phyloP scores from a whole-genome alignment of 2,329 filamentous ascomycete genomes.

The Rutstroemia sp. region DNA sequence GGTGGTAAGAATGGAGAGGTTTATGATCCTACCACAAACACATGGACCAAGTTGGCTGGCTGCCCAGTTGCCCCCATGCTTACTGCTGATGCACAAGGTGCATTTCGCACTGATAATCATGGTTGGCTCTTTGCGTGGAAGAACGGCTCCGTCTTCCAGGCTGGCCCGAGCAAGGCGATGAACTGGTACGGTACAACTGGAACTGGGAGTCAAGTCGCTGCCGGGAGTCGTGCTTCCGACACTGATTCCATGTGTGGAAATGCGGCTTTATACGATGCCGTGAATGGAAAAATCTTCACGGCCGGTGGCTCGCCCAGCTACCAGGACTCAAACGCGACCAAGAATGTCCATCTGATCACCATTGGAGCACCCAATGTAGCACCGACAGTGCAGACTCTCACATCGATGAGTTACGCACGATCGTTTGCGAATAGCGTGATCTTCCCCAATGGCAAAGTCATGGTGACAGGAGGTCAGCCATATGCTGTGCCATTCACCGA shows the following conservation, averaged over 20 bases:
- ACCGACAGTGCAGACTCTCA: conserved; percentile 28
- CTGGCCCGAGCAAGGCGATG: conserved; percentile 35
- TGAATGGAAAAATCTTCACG: conserved; percentile 45
- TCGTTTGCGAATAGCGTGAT: conserved; percentile 40
- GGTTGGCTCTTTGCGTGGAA: conserved; percentile 35
- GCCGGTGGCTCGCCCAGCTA: conserved; percentile 43
- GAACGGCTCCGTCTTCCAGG: conserved; percentile 21
- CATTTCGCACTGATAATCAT: conserved; percentile 45
- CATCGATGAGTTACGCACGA: conserved; percentile 34
- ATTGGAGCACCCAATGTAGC: conserved; percentile 30
- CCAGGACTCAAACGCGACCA: conserved; percentile 34
- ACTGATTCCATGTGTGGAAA: conserved; percentile 48
- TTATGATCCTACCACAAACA: conserved; percentile 37
- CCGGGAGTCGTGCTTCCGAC: conserved; percentile 37
- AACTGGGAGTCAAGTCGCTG: conserved; percentile 34
- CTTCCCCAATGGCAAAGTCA: conserved; percentile 41
- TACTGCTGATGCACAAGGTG: conserved; percentile 38
- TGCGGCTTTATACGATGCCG: conserved; percentile 50
- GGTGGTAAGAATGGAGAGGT: conserved; percentile 50
- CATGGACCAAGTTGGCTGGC: conserved; percentile 40
- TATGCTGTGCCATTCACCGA: conserved; percentile 39
- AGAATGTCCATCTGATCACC: conserved; percentile 43
- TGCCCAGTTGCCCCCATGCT: conserved; percentile 42
- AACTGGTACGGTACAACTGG: conserved; percentile 48
- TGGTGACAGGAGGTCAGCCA: conserved; percentile 41